Evolutionary conservation across 805 yeast genomes (phyloP), one percentile per base, ranked within the genome.

Genomic region (Candida koratica): DNA sequence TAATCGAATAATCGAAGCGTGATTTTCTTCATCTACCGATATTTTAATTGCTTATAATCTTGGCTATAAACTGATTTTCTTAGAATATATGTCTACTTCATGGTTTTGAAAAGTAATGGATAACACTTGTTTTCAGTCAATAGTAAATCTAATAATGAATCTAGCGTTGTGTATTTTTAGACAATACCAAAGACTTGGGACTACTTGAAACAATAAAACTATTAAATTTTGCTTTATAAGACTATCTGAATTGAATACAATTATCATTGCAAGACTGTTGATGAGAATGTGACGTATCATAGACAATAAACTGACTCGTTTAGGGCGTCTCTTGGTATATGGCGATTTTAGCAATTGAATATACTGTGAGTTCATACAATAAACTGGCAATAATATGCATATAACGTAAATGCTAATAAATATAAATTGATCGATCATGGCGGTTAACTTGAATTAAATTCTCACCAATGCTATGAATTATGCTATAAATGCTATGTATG

Each of bases 161-260:
- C 15, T 35, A 4, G 37, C 34, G 13, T 30, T 32, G 9, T 4
- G 17, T 3, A 39, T 34, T 20, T 30, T 19, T 12, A 39, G 24
- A 23, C 43, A 39, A 19, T 35, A 37, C 43, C 43, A 39, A 5
- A 28, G 10, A 19, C 34, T 34, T 23, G 37, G 43, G 12, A 39
- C n/a, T 3, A 39, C 11, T n/a, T 28, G 36, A 19, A 29, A 29
- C 4, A 20, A 12, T 7, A 29, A 3, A 12, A 29, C 20, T 3
- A 29, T 25, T 11, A 29, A 6, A 4, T 14, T 5, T 29, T 29
- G 32, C 8, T 4, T 18, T 6, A 5, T 12, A 3, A 18, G 9
- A 12, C 11, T 6, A 10, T 12, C 11, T n/a, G 25, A 9, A 29
- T 29, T 29, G 12, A 29, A 29, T n/a, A 29, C 13, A 29, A 29